A percentile compares a stretch with the other conserved stretches of the same genome.
Conservation (phyloP, 2,329 filamentous ascomycete species). For the Microcyclospora pomicola region DNA sequence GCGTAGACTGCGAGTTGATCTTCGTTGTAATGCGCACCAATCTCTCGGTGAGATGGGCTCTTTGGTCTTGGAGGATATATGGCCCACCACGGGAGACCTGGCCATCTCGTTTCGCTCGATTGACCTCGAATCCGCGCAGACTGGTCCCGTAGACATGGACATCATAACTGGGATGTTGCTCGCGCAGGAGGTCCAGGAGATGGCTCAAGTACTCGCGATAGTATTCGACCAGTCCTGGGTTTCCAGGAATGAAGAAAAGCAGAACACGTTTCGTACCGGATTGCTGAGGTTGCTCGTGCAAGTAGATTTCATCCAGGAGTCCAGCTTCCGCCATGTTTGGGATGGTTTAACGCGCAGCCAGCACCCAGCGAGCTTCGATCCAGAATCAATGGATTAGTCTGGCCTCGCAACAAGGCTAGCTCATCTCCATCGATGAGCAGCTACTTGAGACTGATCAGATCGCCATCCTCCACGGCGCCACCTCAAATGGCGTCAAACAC, state of each 20-base stretch:
- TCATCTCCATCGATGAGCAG: no score
- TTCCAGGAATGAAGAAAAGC: conserved; percentile 62
- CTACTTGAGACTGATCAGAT: no score
- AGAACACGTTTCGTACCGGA: conserved; percentile 25
- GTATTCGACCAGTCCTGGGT: conserved; percentile 62
- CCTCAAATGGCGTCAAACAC: no score
- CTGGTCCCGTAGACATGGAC: conserved; percentile 2
- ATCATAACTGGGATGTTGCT: conserved; percentile 1
- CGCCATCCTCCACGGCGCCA: no score
- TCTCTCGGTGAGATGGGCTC: conserved; percentile 32
- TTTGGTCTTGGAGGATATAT: conserved; percentile 37
- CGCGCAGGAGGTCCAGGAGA: conserved; percentile 29
- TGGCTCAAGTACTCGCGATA: conserved; percentile 53
- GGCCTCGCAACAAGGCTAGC: no score
- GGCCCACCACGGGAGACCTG: conserved; percentile 9
- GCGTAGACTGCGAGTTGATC: background rate
- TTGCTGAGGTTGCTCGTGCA: background rate
- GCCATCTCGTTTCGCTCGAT: background rate
- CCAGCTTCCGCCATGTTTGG: no score
- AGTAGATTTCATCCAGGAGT: background rate
- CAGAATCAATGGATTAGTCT: no score
- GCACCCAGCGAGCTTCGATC: no score
- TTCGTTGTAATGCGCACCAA: conserved; percentile 18
- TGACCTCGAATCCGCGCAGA: conserved; percentile 30
- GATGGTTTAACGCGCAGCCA: no score